Evolutionary conservation across 2,329 filamentous ascomycete genomes (phyloP), one percentile per base, ranked within the genome.

Genomic region (Exophiala xenobiotica): DNA sequence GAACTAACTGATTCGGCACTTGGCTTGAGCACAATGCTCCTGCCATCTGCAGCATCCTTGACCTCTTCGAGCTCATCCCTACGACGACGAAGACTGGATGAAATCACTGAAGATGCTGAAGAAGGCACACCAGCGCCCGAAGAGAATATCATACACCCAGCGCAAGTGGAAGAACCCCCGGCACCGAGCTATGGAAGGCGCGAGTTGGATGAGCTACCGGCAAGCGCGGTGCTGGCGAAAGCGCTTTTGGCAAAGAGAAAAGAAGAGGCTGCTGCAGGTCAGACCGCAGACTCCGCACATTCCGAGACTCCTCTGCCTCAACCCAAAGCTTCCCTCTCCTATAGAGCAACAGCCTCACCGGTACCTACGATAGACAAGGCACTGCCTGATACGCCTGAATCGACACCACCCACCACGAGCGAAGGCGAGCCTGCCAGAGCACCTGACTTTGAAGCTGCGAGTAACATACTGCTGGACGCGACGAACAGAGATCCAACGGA

Each of bases 1-100:
- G 90, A 93, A 52, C 79, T 99, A 51, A 91, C 86, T 65, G 93
- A 99, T 68, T 86, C 87, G 54, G 87, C 89, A 59, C 80, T 99
- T 46, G 92, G 90, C 7, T 84, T 90, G 24, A 89, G 89, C 47
- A 96, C 91, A 70, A 90, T 90, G 37, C 76, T 96, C 47, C 90
- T 96, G 70, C 87, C 91, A 31, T 89, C 90, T 6, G 89, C 89
- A 9, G 87, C 86, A 31, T 95, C 92, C 16, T 88, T 85, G 60
- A 90, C 87, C 20, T 95, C 91, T 8, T 92, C 89, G 3, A 87
- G 82, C 42, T 90, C 87, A 66, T 95, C 90, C 4, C 75, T 90
- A 59, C 82, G 87, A 53, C 80, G 85, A 64, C 82, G 86, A 63
- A 85, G 88, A 60, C 75, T 97, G 62, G 86, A 92, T 73, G 92